These are phyloP conservation scores for Triticum turgidum DNA, from an alignment of 176 grass and related monocot genomes.

Conservation along the genomic window DNA sequence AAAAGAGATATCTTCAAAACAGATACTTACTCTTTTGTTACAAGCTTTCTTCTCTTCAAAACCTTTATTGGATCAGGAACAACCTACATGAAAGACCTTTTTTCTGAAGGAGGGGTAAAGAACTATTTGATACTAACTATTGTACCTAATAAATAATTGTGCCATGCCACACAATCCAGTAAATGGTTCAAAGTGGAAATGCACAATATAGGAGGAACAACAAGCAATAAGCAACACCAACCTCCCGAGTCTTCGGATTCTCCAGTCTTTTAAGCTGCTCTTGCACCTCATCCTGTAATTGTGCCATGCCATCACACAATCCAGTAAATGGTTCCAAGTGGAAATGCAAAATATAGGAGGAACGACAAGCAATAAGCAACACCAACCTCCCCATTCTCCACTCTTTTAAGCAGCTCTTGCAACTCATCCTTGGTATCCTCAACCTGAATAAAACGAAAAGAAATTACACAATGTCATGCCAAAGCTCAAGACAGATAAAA, in stretches of 20 bases:
- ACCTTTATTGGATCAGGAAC: constrained; percentile 46
- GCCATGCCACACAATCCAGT: neutral
- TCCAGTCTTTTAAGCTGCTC: constrained; percentile 59
- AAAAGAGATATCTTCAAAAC: constrained; percentile 11
- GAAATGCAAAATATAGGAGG: neutral
- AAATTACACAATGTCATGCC: neutral
- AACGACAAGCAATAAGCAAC: neutral
- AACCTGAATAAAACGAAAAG: constrained; percentile 48
- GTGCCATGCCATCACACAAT: neutral
- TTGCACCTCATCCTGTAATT: constrained; percentile 57
- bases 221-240: constrained; percentile 19
- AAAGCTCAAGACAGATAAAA: neutral
- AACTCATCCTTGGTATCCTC: constrained; percentile 65
- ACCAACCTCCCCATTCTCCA: constrained; percentile 68
- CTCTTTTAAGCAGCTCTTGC: constrained; percentile 56
- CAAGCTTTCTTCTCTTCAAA: constrained; percentile 83
- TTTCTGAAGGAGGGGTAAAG: constrained; percentile 3
- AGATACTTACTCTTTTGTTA: constrained; percentile 72
- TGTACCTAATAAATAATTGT: neutral
- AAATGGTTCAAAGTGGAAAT: neutral
- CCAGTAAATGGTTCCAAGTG: neutral
- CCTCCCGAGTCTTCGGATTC: constrained; percentile 41
- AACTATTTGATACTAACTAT: neutral
- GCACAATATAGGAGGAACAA: neutral
- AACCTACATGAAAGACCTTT: constrained; percentile 48